These are phyloP conservation scores for Neocucurbitaria cava DNA, from an alignment of 2,329 filamentous ascomycete genomes.

Conservation along the genomic window DNA sequence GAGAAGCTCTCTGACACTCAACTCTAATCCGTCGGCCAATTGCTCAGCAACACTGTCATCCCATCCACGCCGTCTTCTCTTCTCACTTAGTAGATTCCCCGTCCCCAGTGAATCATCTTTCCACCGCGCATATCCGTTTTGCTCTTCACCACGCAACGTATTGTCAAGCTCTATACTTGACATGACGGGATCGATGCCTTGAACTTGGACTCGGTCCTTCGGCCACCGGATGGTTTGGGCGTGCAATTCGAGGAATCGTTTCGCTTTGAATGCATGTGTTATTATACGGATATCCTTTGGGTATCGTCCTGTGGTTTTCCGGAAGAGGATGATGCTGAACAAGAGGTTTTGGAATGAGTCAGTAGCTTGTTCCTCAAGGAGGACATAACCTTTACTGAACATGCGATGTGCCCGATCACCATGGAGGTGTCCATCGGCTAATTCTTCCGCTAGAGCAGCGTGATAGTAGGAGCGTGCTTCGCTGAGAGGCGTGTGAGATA, in stretches of 20 bases:
- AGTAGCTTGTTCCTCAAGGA: constrained; percentile 74
- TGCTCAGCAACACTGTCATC: constrained; percentile 21
- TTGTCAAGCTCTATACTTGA: constrained; percentile 42
- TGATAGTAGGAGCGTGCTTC: constrained; percentile 48
- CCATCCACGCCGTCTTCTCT: constrained; percentile 53
- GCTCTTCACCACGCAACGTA: constrained; percentile 46
- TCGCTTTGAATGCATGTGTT: constrained; percentile 57
- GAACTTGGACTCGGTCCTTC: constrained; percentile 47
- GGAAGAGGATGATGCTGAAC: constrained; percentile 71
- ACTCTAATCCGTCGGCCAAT: constrained; percentile 35
- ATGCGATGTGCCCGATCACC: constrained; percentile 34
- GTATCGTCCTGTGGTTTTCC: constrained; percentile 47
- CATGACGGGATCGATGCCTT: constrained; percentile 56
- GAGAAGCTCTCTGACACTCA: constrained; percentile 36
- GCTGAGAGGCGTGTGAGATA: constrained; percentile 34
- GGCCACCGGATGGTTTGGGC: constrained; percentile 55
- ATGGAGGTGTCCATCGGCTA: constrained; percentile 28
- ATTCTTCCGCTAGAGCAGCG: constrained; percentile 36
- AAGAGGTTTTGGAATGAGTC: constrained; percentile 88
- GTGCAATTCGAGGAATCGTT: constrained; percentile 51
- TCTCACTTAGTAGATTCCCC: constrained; percentile 42
- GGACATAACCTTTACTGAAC: constrained; percentile 54
- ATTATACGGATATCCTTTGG: constrained; percentile 53
- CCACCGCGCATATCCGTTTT: constrained; percentile 49
- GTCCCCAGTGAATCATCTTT: constrained; percentile 50